A percentile compares a stretch with the other conserved stretches of the same genome.
Evolutionary conservation across 495 filamentous ascomycete species (phyloP).

Genomic region (Achaetomiella virescens): DNA sequence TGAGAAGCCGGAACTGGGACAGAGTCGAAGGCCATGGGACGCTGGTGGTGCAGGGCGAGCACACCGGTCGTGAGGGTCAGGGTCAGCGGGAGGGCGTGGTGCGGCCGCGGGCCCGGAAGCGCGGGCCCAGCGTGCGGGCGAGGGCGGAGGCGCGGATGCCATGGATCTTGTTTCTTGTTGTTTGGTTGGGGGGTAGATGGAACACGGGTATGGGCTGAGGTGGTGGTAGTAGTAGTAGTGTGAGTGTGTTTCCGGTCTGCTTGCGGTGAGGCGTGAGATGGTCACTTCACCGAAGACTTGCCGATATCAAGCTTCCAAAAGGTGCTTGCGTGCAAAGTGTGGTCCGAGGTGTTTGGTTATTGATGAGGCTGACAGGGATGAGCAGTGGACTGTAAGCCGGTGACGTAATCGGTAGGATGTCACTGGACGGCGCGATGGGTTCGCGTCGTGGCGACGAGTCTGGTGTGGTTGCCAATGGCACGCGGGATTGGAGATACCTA

Average conservation of each 20-base stretch:
- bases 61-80: constrained; percentile 25
- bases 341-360: neutral
- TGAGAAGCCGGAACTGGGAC: neutral
- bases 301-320: no score
- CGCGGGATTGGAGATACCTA: neutral
- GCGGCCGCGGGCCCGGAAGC: constrained; percentile 1
- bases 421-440: neutral
- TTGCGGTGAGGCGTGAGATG: no score
- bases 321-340: neutral
- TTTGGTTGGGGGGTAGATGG: no score
- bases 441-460: neutral
- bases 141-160: neutral
- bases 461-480: neutral
- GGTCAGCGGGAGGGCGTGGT: constrained; percentile 19
- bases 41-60: constrained; percentile 17
- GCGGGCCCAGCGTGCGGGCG: constrained; percentile 10
- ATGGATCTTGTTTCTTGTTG: no score
- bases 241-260: no score
- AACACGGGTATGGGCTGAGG: no score
- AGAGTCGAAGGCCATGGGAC: constrained; percentile 30
- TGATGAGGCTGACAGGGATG: neutral
- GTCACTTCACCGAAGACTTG: no score
- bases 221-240: no score
- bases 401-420: constrained; percentile 1
- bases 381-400: no score